Evolutionary conservation across 805 yeast species (phyloP).

Genomic region (Candida andamanensis): DNA sequence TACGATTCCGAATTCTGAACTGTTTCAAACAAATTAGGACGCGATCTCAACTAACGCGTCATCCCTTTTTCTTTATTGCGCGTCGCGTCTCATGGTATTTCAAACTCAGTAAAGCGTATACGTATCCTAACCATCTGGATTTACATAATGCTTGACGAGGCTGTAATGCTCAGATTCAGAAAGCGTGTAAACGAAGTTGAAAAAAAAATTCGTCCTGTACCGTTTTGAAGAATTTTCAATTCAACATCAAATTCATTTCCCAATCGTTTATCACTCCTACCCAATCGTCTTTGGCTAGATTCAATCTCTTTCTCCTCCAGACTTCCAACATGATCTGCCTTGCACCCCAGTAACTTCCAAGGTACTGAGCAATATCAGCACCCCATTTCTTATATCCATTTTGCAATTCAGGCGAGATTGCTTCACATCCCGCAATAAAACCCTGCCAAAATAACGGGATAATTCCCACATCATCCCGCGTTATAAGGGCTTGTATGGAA

Average conservation of each 20-base stretch:
- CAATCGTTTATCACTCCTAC: constrained; percentile 73
- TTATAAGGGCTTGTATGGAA: constrained; percentile 53
- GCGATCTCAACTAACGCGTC: too few species aligned
- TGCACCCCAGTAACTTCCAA: constrained; percentile 82
- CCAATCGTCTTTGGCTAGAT: constrained; percentile 65
- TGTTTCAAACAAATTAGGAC: too few species aligned
- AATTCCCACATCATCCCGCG: constrained; percentile 50
- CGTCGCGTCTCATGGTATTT: too few species aligned
- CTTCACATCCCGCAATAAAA: constrained; percentile 81
- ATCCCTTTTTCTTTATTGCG: too few species aligned
- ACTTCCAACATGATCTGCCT: constrained; percentile 81
- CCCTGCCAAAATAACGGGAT: constrained; percentile 88
- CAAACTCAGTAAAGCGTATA: too few species aligned
- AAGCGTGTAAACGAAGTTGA: too few species aligned
- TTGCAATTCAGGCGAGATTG: constrained; percentile 53
- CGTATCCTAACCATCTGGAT: too few species aligned
- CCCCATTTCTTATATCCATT: constrained; percentile 71
- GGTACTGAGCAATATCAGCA: constrained; percentile 47
- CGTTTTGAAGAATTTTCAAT: too few species aligned
- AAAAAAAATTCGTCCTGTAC: too few species aligned
- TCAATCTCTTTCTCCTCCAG: constrained; percentile 66
- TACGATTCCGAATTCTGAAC: too few species aligned
- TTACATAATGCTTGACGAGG: too few species aligned
- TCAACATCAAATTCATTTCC: constrained; percentile 79
- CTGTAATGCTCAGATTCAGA: too few species aligned